These are phyloP conservation scores for Lolium multiflorum DNA, from an alignment of 176 grass and related monocot species.

Conservation along the genomic window DNA sequence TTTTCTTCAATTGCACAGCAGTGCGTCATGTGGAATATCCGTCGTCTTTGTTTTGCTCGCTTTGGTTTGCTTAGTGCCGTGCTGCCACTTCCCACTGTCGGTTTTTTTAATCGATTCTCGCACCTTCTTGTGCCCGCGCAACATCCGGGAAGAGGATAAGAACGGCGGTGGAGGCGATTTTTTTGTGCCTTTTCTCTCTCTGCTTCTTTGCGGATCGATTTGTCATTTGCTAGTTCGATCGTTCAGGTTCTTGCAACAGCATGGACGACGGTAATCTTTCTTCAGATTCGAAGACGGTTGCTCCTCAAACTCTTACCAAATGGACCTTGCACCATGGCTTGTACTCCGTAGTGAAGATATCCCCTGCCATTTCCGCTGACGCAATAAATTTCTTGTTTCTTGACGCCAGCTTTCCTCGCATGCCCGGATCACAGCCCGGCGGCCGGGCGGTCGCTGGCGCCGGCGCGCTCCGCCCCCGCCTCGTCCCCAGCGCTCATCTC, in stretches of 20 bases:
- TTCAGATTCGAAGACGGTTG: neutral
- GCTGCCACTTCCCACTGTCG: neutral
- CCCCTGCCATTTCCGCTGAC: neutral
- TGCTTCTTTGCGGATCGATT: constrained; percentile 1
- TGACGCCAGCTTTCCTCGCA: constrained; percentile 42
- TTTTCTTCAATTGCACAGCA: neutral
- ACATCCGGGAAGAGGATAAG: constrained; percentile 34
- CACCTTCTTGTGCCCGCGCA: neutral
- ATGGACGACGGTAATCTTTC: constrained; percentile 50
- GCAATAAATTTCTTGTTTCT: neutral
- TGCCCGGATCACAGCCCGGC: constrained; percentile 47
- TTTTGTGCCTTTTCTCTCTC: neutral
- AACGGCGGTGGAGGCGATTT: neutral
- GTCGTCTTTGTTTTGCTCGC: neutral
- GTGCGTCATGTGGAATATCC: neutral
- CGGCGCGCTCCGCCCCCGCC: constrained; percentile 46
- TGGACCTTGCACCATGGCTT: neutral
- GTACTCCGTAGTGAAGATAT: neutral
- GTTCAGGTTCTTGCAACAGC: neutral
- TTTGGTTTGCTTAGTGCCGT: neutral
- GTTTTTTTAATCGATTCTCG: constrained; percentile 8
- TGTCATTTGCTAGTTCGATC: neutral
- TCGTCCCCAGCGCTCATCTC: constrained; percentile 69
- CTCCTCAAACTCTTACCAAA: neutral
- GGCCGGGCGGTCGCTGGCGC: neutral